Base-by-base conservation (phyloP, 495 filamentous ascomycete species). In the Aspergillus hancockii region DNA sequence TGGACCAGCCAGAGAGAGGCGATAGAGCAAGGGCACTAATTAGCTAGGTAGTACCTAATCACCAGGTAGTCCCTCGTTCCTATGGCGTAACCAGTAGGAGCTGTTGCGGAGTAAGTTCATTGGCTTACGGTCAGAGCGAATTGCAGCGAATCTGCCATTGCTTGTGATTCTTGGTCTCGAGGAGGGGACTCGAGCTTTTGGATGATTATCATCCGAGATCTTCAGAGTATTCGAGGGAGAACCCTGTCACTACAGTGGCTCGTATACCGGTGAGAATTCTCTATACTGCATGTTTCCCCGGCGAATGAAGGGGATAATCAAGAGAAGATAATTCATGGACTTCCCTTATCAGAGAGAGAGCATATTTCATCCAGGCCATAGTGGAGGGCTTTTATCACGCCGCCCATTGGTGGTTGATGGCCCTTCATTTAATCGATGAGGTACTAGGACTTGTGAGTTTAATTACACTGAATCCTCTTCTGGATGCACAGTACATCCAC, bases 1-100 rank as follows among this genome's bases (percentile, higher is more conserved):
- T 49, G 55, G 45, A 50, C 55, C 55, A 57, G 55, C 55, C 45
- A 50, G 55, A 50, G 45, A 38, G 30, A 49, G 21, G 45, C 55
- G 55, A 57, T 57, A 57, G 55, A 49, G 16, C n/a, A 0, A 34
- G 41, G 41, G 7, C 22, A n/a, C n/a, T 32, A 52, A n/a, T 52
- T n/a, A 22, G n/a, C 13, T 19, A 32, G 18, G 49, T 28, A 28
- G 7, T n/a, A n/a, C n/a, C n/a, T n/a, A 28, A 3, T 28, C 25
- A 18, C 19, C 34, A 52, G 28, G 32, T 55, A 18, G 25, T 30
- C 40, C 38, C 43, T 47, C 25, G 25, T 28, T 28, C 25, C 25
- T n/a, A 28, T 28, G 25, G 25, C 25, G 25, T 28, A 28, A 36
- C 32, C 13, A 36, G 32, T 36, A n/a, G 55, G 55, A 41, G 55